A percentile compares a stretch with the other conserved stretches of the same genome.
phyloP scores from a whole-genome alignment of 192 early-diverging fungal species.

The Backusella westeae region DNA sequence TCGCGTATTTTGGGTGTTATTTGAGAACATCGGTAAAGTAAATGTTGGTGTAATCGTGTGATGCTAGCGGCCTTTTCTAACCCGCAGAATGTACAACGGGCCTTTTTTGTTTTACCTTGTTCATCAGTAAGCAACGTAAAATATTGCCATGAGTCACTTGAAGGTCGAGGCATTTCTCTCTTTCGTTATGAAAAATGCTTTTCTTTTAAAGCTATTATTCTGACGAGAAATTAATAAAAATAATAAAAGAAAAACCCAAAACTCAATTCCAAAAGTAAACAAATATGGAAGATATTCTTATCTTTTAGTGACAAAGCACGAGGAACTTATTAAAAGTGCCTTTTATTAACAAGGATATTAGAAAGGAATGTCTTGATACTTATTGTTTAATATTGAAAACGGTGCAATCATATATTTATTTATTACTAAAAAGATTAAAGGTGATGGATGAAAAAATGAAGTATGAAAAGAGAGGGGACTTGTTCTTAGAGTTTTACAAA shows the following conservation, averaged over 20 bases:
- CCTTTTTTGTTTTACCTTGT: background rate
- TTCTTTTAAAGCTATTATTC: background rate
- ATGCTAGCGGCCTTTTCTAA: slow-evolving; percentile 15
- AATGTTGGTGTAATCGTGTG: slow-evolving; percentile 16
- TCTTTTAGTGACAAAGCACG: background rate
- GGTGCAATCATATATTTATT: background rate
- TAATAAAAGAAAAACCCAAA: background rate
- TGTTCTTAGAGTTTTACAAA: too few relatives aligned
- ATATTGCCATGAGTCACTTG: slow-evolving; percentile 13
- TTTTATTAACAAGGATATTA: background rate
- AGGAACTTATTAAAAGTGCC: background rate
- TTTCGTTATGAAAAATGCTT: background rate
- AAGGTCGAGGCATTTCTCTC: slow-evolving; percentile 18
- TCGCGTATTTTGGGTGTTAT: background rate
- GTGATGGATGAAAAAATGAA: background rate
- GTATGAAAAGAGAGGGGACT: background rate
- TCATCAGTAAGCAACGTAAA: slow-evolving; percentile 5
- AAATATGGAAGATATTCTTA: background rate
- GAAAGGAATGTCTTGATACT: background rate
- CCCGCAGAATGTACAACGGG: slow-evolving; percentile 16
- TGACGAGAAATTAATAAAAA: background rate
- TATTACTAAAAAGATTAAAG: background rate
- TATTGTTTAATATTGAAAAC: background rate
- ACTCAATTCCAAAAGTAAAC: background rate
- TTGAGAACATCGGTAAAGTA: slow-evolving; percentile 7